Evolutionary conservation across 2,329 filamentous ascomycete genomes (phyloP).

Genomic region (Dactylonectria estremocensis): DNA sequence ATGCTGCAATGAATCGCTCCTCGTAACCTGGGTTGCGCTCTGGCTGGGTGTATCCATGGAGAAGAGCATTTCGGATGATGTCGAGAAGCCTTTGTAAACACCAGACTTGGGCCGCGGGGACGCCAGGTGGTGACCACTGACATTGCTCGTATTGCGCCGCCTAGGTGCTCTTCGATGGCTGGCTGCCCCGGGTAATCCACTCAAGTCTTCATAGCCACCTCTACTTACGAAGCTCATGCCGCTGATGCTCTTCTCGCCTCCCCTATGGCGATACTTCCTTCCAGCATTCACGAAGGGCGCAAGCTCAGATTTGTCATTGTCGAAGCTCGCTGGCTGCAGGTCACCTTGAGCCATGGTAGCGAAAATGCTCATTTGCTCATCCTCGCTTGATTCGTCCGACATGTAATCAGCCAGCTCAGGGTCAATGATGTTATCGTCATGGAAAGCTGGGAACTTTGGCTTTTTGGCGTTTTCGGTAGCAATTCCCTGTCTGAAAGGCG

Average conservation of each 20-base stretch:
- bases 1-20: constrained; percentile 88
- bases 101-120: constrained; percentile 78
- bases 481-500: constrained; percentile 85
- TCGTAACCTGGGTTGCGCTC: constrained; percentile 69
- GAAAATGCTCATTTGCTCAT: constrained; percentile 92
- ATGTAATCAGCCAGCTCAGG: constrained; percentile 95
- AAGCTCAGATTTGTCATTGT: constrained; percentile 82
- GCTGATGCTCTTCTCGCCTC: constrained; percentile 82
- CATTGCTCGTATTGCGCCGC: constrained; percentile 86
- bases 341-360: constrained; percentile 79
- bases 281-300: constrained; percentile 80
- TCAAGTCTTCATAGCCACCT: constrained; percentile 75
- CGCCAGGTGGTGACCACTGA: constrained; percentile 80
- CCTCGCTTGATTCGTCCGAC: constrained; percentile 94
- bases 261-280: constrained; percentile 81
- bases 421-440: constrained; percentile 98
- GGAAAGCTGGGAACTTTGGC: constrained; percentile 87
- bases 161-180: constrained; percentile 74
- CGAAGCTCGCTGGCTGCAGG: constrained; percentile 75
- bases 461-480: constrained; percentile 77
- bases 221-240: constrained; percentile 79
- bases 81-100: constrained; percentile 69
- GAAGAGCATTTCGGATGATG: constrained; percentile 67
- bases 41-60: constrained; percentile 62
- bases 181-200: constrained; percentile 69